Percentiles rank a stretch among this genome's conserved stretches.
phyloP scores from a whole-genome alignment of 345 rosid genomes.

The Gossypium australe region DNA sequence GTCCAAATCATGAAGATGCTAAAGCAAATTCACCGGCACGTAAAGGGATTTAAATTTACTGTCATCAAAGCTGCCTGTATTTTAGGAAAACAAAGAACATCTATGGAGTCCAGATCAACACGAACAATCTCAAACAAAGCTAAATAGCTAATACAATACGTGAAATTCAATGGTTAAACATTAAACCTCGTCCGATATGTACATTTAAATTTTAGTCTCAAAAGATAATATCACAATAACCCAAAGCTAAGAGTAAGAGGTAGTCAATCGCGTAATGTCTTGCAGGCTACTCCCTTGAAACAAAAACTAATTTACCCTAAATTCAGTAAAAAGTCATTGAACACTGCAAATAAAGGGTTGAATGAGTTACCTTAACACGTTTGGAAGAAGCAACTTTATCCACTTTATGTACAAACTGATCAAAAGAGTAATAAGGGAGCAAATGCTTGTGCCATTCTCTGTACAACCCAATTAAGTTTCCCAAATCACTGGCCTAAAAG shows the following conservation, averaged over 20 bases:
- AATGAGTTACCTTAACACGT: slow-evolving; percentile 63
- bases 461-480: slow-evolving; percentile 65
- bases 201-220: background rate
- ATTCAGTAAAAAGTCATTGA: background rate
- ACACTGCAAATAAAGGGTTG: background rate
- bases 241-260: background rate
- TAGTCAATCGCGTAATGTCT: background rate
- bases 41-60: background rate
- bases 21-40: background rate
- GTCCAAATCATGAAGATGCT: background rate
- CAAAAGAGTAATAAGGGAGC: slow-evolving; percentile 76
- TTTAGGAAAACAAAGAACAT: background rate
- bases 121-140: background rate
- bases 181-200: background rate
- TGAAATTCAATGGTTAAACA: background rate
- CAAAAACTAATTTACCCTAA: background rate
- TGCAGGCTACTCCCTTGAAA: background rate
- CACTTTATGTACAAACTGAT: slow-evolving; percentile 74
- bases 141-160: background rate
- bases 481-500: slow-evolving; percentile 67
- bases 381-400: slow-evolving; percentile 76
- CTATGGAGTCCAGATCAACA: background rate
- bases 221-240: background rate
- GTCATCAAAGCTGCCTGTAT: background rate
- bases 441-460: slow-evolving; percentile 81